Evolutionary conservation across 2,329 filamentous ascomycete genomes (phyloP).

Genomic region (Trichophyton equinum): DNA sequence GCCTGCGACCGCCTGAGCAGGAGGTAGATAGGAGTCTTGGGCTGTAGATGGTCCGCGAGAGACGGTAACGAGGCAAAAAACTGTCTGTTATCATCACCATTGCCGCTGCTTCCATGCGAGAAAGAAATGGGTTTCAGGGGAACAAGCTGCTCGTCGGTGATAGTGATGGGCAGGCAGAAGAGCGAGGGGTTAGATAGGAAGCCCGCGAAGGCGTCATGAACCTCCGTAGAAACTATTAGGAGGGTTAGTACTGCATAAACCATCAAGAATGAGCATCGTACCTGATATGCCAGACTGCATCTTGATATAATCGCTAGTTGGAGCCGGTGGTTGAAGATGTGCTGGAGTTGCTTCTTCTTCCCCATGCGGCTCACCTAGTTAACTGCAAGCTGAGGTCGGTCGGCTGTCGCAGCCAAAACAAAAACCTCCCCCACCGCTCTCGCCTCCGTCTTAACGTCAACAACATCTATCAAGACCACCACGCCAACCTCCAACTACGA

Average conservation of each 20-base stretch:
- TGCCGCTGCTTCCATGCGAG: constrained; percentile 16
- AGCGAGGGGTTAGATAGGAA: constrained; percentile 30
- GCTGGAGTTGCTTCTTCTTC: neutral
- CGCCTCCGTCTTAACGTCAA: neutral
- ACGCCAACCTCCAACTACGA: neutral
- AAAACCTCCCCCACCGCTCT: neutral
- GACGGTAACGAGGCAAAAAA: constrained; percentile 41
- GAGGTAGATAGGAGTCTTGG: constrained; percentile 47
- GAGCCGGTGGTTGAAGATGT: neutral
- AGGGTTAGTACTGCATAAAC: constrained; percentile 4
- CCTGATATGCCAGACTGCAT: constrained; percentile 41
- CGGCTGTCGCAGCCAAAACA: neutral
- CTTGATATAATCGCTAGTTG: constrained; percentile 12
- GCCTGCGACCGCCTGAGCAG: constrained; percentile 40
- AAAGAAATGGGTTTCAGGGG: constrained; percentile 31
- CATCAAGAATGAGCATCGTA: constrained; percentile 14
- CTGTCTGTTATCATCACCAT: constrained; percentile 21
- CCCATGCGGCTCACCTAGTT: neutral
- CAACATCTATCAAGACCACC: neutral
- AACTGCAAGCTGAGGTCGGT: neutral
- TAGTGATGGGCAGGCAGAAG: constrained; percentile 37
- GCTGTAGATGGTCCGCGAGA: constrained; percentile 41
- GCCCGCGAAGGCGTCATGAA: constrained; percentile 35
- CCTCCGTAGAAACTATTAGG: constrained; percentile 32
- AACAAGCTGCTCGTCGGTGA: constrained; percentile 32